phyloP scores from a whole-genome alignment of 2,329 filamentous ascomycete genomes.

The Pestalotiopsis sp. region DNA sequence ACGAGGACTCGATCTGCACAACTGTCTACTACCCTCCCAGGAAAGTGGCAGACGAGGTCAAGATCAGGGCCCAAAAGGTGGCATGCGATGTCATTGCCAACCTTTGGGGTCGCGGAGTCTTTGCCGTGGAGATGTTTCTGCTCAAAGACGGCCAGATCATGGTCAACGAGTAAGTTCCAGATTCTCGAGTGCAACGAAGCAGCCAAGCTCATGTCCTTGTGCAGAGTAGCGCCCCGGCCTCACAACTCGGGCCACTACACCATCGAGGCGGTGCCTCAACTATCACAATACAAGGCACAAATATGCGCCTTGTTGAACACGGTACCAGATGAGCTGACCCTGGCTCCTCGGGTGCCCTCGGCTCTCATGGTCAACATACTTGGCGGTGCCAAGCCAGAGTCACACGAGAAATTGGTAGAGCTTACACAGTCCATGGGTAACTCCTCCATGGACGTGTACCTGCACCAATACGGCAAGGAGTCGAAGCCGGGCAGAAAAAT shows the following conservation, averaged over 20 bases:
- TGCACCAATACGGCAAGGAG: conserved; percentile 92
- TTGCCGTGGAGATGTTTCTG: conserved; percentile 96
- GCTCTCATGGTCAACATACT: conserved; percentile 83
- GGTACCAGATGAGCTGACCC: conserved; percentile 55
- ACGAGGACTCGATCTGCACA: conserved; percentile 95
- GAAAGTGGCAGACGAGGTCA: conserved; percentile 62
- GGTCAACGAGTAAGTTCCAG: conserved; percentile 66
- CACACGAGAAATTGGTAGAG: conserved; percentile 57
- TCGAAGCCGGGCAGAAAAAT: conserved; percentile 91
- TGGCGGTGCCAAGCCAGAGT: conserved; percentile 66
- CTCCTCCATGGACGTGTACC: conserved; percentile 51
- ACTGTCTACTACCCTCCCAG: conserved; percentile 86
- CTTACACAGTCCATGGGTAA: conserved; percentile 46
- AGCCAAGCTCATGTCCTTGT: neutral
- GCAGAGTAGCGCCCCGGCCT: conserved; percentile 29
- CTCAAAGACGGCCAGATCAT: conserved; percentile 72
- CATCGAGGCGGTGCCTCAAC: conserved; percentile 84
- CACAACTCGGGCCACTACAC: conserved; percentile 97
- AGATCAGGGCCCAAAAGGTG: conserved; percentile 70
- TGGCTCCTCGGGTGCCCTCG: conserved; percentile 61
- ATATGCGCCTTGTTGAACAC: conserved; percentile 78
- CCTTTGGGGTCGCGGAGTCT: conserved; percentile 88
- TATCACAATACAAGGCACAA: conserved; percentile 92
- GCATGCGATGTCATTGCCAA: conserved; percentile 78
- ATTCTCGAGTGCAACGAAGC: too few species aligned